Percentiles rank a stretch among this genome's conserved stretches.
Evolutionary conservation across 352 stramenopile genomes (phyloP).

Genomic region (Pythium catenulatum): DNA sequence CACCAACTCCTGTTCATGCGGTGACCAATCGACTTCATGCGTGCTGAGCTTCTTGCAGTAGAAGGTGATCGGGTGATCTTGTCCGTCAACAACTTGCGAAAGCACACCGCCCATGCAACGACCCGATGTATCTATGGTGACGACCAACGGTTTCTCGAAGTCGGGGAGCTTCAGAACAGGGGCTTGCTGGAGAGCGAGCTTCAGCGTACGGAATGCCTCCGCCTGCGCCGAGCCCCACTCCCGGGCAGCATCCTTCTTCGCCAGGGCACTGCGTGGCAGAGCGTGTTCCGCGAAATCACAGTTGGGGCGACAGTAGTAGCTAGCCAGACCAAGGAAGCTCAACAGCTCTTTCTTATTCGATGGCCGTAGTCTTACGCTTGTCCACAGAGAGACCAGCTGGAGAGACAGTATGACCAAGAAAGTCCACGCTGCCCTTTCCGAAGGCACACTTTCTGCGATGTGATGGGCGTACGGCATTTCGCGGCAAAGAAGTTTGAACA

Average conservation of each 20-base stretch:
- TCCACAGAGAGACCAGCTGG: constrained; percentile 50
- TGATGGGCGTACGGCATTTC: constrained; percentile 50
- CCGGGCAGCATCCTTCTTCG: constrained; percentile 48
- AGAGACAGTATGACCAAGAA: constrained; percentile 60
- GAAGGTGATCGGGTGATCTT: constrained; percentile 59
- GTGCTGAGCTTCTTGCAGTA: constrained; percentile 49
- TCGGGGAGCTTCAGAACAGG: constrained; percentile 59
- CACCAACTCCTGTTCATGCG: neutral
- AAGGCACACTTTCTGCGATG: constrained; percentile 63
- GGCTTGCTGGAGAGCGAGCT: constrained; percentile 51
- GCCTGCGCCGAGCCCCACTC: constrained; percentile 37
- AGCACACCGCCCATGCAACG: constrained; percentile 16
- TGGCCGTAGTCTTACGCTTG: constrained; percentile 48
- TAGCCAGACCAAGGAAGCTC: constrained; percentile 57
- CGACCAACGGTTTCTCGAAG: constrained; percentile 50
- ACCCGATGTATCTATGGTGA: constrained; percentile 60
- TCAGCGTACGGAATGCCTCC: constrained; percentile 37
- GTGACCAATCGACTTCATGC: neutral
- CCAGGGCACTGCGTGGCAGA: constrained; percentile 53
- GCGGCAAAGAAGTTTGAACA: constrained; percentile 51
- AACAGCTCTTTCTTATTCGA: constrained; percentile 51
- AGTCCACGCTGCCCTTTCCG: constrained; percentile 36
- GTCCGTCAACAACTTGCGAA: neutral
- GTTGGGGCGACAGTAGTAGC: constrained; percentile 66
- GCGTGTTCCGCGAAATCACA: constrained; percentile 39